phyloP scores from a whole-genome alignment of 2,329 filamentous ascomycete species.

The Incumbomyces lentus region DNA sequence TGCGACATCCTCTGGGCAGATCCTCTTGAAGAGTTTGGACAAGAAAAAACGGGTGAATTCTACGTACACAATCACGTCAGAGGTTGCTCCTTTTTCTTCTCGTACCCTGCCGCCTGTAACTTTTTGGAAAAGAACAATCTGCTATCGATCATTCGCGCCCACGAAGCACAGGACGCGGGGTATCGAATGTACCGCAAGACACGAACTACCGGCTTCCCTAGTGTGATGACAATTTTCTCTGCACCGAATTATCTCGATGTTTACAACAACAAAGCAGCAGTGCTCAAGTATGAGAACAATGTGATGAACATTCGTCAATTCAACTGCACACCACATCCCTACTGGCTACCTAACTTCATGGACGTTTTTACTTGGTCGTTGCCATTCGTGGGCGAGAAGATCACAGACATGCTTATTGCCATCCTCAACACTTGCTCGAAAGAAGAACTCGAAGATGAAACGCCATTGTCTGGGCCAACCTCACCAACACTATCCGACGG shows the following conservation, averaged over 20 bases:
- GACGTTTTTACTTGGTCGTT: constrained; percentile 99
- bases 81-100: constrained; percentile 99
- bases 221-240: constrained; percentile 99
- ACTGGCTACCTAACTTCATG: constrained; percentile 99
- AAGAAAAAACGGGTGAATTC: constrained; percentile 96
- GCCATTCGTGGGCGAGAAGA: constrained; percentile 97
- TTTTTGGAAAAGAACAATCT: constrained; percentile 99
- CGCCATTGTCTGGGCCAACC: constrained; percentile 58
- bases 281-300: constrained; percentile 99
- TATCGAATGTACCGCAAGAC: constrained; percentile 99
- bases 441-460: constrained; percentile 88
- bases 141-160: constrained; percentile 89
- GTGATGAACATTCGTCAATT: constrained; percentile 99
- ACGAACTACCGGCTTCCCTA: constrained; percentile 92
- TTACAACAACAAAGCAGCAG: constrained; percentile 99
- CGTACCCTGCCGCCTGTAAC: constrained; percentile 89
- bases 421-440: constrained; percentile 99
- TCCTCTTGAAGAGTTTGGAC: constrained; percentile 93
- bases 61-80: constrained; percentile 98
- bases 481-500: constrained; percentile 70
- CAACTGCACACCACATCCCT: constrained; percentile 98
- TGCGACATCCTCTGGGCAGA: constrained; percentile 99
- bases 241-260: constrained; percentile 98
- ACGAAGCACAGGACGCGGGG: constrained; percentile 96
- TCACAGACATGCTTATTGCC: constrained; percentile 98